Base-by-base conservation (phyloP, 257 asterid genomes). In the Salvia splendens region DNA sequence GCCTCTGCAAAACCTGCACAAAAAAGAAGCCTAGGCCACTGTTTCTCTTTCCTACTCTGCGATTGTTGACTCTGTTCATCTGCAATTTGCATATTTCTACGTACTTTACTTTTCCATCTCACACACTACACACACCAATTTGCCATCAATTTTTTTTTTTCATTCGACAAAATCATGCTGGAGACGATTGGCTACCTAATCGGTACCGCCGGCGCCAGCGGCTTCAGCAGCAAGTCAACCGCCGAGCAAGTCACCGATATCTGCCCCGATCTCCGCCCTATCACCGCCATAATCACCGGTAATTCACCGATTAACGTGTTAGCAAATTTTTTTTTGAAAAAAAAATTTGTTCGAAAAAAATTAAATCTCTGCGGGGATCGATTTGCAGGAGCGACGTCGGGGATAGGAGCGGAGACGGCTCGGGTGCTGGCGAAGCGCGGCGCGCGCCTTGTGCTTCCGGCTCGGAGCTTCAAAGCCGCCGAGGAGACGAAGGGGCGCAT, bases 351-450 rank as follows among this genome's bases (percentile, higher is more conserved):
- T n/a, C n/a, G n/a, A n/a, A n/a, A 47, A 12, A n/a, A 47, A 0
- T 47, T 47, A 46, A 46, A 12, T 46, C 5, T 46, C 7, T 14
- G 12, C 12, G 9, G 40, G 38, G 17, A 16, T 14, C 41, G 60
- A 28, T 28, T 0, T 3, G 46, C 65, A 82, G 98, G 99, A 10
- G 99, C 97, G 50, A 93, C 99, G 78, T 93, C 99, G 1, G 99
- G 99, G 35, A 93, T 90, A 47, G 97, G 99, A 30, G 92, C 89
- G 2, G 99, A 93, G 78, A 90, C 97, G 76, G 99, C 99, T 2
- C 58, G 95, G 67, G 92, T 85, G 50, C 70, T 93, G 67, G 99
- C 96, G 3, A 83, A 75, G 74, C 85, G 95, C 15, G 97, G 99
- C n/a, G 99, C 83, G 20, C 74, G 87, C 75, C 87, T 93, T 41